Base-by-base conservation (phyloP, 2,329 filamentous ascomycete genomes). In the Eurotiales sp. region DNA sequence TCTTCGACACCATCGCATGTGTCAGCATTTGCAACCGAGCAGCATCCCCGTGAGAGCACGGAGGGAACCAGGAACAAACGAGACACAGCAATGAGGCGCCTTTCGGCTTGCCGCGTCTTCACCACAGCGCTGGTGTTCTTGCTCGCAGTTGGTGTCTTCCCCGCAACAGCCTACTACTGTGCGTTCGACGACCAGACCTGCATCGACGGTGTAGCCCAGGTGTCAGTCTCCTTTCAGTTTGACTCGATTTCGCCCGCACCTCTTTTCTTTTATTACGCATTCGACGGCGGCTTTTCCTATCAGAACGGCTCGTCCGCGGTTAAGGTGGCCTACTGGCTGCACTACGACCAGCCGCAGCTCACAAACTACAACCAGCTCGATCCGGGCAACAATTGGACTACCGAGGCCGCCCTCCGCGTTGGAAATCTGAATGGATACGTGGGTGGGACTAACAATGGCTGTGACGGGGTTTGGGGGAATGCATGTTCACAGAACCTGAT, bases 181-280 rank as follows among this genome's bases (percentile, higher is more conserved):
- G 62, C 61, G 4, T 71, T 71, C 45, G 64, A 61, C 59, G 63
- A 68, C 47, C 57, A 47, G 11, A 62, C 56, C 17, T 71, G 68
- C 52, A 62, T 71, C 53, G 68, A 71, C 50, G 63, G 68, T 4
- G 56, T 71, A 14, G 68, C 68, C 41, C 68, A 71, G 53, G 66
- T 64, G 4, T 66, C 68, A 19, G 57, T 69, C 14, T 54, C 60
- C 17, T 59, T 71, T 41, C 52, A 56, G 4, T 68, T 71, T 40
- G 55, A 60, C n/a, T 65, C 67, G 40, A 61, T 71, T 10, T 68
- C 70, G 47, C 50, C 60, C 17, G 57, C 64, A 17, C 57, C 63
- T 4, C 57, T 71, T 41, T 62, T 58, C 42, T 58, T 71, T 25
- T 70, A 61, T 37, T 71, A 70, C 49, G 61, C 56, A 11, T 71